Evolutionary conservation across 371 early-diverging fungal genomes (phyloP).

Genomic region (Mortierella sp.): DNA sequence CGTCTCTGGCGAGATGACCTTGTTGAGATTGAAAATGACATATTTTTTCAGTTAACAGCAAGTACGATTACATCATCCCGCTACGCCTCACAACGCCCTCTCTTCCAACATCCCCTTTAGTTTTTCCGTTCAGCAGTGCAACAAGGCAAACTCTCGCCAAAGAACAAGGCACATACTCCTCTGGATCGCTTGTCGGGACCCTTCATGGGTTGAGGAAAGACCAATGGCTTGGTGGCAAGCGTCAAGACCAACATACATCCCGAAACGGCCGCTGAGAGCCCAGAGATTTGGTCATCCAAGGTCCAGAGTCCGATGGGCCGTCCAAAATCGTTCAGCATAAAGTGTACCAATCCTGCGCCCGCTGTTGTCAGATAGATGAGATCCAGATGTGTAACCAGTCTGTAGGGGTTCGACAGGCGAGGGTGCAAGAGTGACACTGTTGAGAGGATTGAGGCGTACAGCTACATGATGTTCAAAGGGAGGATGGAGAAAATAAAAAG

Average conservation of each 20-base stretch:
- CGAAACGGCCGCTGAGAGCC: constrained; percentile 40
- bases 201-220: constrained; percentile 48
- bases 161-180: constrained; percentile 37
- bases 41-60: not conserved
- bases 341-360: constrained; percentile 37
- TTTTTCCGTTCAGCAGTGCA: not conserved
- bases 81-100: not conserved
- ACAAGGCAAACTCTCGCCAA: not conserved
- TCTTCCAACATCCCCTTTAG: not conserved
- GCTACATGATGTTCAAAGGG: constrained; percentile 17
- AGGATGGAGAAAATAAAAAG: not conserved
- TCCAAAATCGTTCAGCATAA: constrained; percentile 43
- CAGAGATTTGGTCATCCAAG: constrained; percentile 49
- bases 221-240: constrained; percentile 54
- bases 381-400: constrained; percentile 48
- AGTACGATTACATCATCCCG: constrained; percentile 3
- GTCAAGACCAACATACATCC: constrained; percentile 33
- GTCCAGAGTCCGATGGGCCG: constrained; percentile 53
- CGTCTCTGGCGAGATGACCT: constrained; percentile 56
- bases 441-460: constrained; percentile 49
- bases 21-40: not conserved
- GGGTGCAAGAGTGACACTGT: constrained; percentile 51
- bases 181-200: constrained; percentile 46
- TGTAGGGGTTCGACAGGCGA: constrained; percentile 51
- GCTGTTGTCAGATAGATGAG: constrained; percentile 53